These are phyloP conservation scores for Fusarium lateritium DNA, from an alignment of 2,329 filamentous ascomycete genomes.

Conservation along the genomic window DNA sequence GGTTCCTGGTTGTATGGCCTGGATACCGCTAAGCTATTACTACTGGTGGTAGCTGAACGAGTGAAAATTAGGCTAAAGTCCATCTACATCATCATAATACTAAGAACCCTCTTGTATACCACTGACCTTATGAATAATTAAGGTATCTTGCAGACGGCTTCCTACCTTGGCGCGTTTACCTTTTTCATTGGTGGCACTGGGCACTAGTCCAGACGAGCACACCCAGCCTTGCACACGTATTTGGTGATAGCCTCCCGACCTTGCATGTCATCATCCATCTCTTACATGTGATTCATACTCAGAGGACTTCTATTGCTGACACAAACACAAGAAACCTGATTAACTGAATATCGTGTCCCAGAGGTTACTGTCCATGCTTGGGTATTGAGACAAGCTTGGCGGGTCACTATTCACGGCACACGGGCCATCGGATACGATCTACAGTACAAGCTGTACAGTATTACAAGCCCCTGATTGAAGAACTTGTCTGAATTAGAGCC, in stretches of 20 bases:
- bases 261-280: neutral
- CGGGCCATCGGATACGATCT: constrained; percentile 12
- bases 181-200: constrained; percentile 3
- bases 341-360: neutral
- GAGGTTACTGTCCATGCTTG: neutral
- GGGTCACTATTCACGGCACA: constrained; percentile 4
- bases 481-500: constrained; percentile 8
- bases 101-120: too few species aligned
- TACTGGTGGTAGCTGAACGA: neutral
- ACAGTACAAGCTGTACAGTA: neutral
- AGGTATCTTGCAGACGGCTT: neutral
- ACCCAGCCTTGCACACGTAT: constrained; percentile 17
- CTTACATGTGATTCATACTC: neutral
- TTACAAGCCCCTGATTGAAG: constrained; percentile 15
- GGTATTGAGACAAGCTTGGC: neutral
- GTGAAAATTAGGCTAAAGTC: neutral
- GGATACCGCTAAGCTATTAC: too few species aligned
- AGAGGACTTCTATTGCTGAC: too few species aligned
- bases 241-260: neutral
- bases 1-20: too few species aligned
- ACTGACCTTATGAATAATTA: too few species aligned
- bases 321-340: neutral
- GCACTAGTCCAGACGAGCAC: constrained; percentile 3
- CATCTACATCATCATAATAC: neutral
- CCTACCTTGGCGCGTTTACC: neutral